A percentile compares a stretch with the other conserved stretches of the same genome.
These are phyloP conservation scores for Fusarium sambucinum DNA, from an alignment of 2,329 filamentous ascomycete genomes.

Conservation along the genomic window DNA sequence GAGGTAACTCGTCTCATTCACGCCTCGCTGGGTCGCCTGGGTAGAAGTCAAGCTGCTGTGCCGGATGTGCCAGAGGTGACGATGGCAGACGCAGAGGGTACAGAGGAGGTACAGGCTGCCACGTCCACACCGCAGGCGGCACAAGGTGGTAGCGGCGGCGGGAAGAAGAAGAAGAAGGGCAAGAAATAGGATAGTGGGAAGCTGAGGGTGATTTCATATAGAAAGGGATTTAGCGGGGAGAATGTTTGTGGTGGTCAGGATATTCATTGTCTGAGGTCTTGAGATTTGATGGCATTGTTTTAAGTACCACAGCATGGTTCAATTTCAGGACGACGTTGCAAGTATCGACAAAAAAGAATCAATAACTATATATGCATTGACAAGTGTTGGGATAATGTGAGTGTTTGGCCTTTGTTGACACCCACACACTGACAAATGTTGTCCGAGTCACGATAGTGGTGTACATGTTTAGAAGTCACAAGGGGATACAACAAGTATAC, in stretches of 20 bases:
- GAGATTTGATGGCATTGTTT: not conserved
- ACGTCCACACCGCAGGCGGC: constrained; percentile 47
- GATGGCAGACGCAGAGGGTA: constrained; percentile 56
- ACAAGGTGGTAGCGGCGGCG: constrained; percentile 55
- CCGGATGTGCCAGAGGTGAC: constrained; percentile 58
- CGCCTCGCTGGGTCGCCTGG: constrained; percentile 79
- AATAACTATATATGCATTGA: not conserved
- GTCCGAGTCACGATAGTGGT: not conserved
- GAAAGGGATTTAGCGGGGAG: not conserved
- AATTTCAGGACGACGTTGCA: not conserved
- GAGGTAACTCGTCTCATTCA: constrained; percentile 85
- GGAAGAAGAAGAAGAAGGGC: constrained; percentile 68
- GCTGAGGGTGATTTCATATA: not conserved
- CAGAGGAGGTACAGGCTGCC: constrained; percentile 41
- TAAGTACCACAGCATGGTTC: not conserved
- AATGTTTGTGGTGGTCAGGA: not conserved
- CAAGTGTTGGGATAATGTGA: not conserved
- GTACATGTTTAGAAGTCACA: not conserved
- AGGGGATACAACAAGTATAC: not conserved
- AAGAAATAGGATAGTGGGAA: constrained; percentile 60
- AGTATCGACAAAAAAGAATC: not conserved
- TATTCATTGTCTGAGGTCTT: not conserved
- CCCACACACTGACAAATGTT: not conserved
- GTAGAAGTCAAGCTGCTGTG: constrained; percentile 74
- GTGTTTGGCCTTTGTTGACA: not conserved